Evolutionary conservation across 208 protist species (phyloP), one percentile per base, ranked within the genome.

Genomic region (Leptomonas seymouri): DNA sequence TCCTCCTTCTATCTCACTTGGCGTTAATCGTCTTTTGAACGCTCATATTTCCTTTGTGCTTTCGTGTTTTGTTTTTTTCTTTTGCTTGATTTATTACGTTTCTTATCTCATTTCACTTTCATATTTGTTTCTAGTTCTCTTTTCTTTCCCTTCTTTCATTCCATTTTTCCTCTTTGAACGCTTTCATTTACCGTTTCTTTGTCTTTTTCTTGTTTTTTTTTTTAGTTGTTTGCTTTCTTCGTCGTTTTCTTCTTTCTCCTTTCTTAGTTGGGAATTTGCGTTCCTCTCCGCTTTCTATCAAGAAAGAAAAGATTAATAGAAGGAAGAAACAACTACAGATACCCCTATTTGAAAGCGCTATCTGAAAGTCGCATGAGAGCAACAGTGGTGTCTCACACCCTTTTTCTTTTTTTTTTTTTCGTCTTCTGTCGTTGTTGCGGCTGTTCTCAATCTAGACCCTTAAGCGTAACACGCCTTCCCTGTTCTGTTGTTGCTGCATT

Each of bases 141-240:
- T 49, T 50, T 49, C 34, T 36, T 25, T 49, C 23, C 45, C 4
- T 25, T 62, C 3, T 39, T 39, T 39, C 3, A 3, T 39, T 9
- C 31, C 31, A 28, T 18, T 59, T 59, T 59, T 59, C 34, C 34
- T 25, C 21, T 30, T 59, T 45, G 54, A 45, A 45, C 34, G 34
- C 27, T 59, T 41, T 59, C 54, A 59, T 2, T 5, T 45, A 45
- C 41, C 28, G 28, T 44, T 59, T 41, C n/a, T 59, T 39, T 8
- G 14, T 56, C 27, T 56, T 36, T 56, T 21, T 36, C 15, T 3
- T 9, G 27, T n/a, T n/a, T n/a, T n/a, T n/a, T n/a, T n/a, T n/a
- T n/a, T n/a, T n/a, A n/a, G n/a, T n/a, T n/a, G n/a, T n/a, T n/a
- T n/a, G n/a, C n/a, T n/a, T n/a, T n/a, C n/a, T n/a, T n/a, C n/a